Conservation (phyloP, 2,329 filamentous ascomycete genomes). For the Trichophaea hybrida region DNA sequence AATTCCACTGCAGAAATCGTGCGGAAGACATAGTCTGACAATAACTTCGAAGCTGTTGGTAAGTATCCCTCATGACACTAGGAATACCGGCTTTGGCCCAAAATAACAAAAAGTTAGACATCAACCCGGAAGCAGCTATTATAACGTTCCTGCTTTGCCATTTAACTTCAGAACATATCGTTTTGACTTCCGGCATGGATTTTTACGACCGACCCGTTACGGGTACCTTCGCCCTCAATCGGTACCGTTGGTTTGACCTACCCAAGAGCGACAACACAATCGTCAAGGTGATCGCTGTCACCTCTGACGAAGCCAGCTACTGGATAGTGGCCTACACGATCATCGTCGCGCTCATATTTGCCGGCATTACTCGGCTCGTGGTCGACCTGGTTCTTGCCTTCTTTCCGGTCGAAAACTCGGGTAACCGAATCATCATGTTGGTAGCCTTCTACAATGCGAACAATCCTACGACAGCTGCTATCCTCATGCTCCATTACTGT, state of each 20-base stretch:
- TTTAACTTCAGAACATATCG: too few relatives aligned
- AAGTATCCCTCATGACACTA: too few relatives aligned
- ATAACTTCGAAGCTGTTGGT: too few relatives aligned
- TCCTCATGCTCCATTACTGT: neutral
- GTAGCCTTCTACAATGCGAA: conserved; percentile 2
- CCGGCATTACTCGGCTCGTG: neutral
- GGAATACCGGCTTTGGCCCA: too few relatives aligned
- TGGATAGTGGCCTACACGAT: conserved; percentile 1
- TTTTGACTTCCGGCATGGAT: neutral
- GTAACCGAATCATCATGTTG: neutral
- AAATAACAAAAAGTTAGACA: too few relatives aligned
- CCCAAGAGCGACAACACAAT: neutral
- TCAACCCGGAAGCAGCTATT: too few relatives aligned
- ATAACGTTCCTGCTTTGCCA: too few relatives aligned
- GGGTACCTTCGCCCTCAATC: neutral
- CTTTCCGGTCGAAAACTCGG: neutral
- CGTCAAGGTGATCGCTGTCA: neutral
- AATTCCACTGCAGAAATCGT: too few relatives aligned
- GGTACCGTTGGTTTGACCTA: neutral
- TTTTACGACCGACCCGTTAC: neutral
- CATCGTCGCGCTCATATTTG: neutral
- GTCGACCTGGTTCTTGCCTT: neutral
- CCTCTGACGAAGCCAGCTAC: neutral
- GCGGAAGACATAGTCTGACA: too few relatives aligned
- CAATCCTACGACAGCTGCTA: neutral